These are phyloP conservation scores for Prunus persica DNA, from an alignment of 306 rosid species.

Conservation along the genomic window DNA sequence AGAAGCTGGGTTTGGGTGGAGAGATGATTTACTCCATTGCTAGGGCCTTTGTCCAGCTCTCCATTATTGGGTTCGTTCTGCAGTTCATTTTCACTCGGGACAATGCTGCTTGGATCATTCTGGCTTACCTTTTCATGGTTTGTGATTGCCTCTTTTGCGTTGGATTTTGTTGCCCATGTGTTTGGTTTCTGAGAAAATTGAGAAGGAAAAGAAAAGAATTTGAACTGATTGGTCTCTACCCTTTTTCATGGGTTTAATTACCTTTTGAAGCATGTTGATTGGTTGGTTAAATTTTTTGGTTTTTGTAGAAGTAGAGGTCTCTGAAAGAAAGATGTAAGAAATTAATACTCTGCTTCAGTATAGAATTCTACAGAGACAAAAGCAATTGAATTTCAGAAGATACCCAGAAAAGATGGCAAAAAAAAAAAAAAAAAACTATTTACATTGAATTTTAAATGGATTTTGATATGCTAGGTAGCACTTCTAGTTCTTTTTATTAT, in stretches of 20 bases:
- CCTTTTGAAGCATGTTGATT: too few species aligned
- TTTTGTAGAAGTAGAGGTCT: not conserved
- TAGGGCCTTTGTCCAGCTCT: constrained; percentile 84
- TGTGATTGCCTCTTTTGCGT: not conserved
- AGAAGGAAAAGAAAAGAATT: not conserved
- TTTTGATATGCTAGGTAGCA: too few species aligned
- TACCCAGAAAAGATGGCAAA: too few species aligned
- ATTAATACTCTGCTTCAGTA: not conserved
- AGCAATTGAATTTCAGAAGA: not conserved
- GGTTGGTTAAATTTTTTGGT: not conserved
- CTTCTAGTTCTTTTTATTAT: not conserved
- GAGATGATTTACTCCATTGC: constrained; percentile 69
- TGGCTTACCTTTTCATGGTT: constrained; percentile 95
- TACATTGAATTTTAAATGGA: too few species aligned
- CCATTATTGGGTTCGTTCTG: constrained; percentile 83
- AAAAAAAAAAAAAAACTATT: too few species aligned
- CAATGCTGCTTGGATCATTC: constrained; percentile 65
- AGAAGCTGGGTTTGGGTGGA: constrained; percentile 65
- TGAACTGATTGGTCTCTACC: not conserved
- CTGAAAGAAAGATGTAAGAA: not conserved
- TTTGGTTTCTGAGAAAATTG: constrained; percentile 17
- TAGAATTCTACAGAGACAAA: not conserved
- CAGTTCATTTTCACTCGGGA: constrained; percentile 78
- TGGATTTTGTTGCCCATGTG: too few species aligned
- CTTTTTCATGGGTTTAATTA: not conserved